A percentile compares a stretch with the other conserved stretches of the same genome.
Evolutionary conservation across 2,329 filamentous ascomycete genomes (phyloP).

Genomic region (Xylariaceae sp.): DNA sequence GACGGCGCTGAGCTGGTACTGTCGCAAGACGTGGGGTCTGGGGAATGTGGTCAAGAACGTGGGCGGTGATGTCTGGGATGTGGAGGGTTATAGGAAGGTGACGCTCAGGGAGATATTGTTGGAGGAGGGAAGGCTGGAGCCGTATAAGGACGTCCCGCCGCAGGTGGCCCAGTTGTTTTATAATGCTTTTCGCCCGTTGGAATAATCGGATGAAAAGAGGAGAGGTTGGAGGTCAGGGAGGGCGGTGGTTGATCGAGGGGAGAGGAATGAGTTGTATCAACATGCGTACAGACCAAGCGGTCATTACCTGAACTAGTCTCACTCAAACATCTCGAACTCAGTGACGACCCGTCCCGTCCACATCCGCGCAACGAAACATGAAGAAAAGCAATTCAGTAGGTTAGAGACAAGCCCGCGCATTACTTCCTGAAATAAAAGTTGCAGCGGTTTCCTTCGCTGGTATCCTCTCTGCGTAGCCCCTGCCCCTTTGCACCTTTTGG

Average conservation of each 20-base stretch:
- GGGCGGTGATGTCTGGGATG: constrained; percentile 25
- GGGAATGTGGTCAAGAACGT: constrained; percentile 17
- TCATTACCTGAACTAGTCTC: no score
- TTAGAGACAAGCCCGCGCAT: no score
- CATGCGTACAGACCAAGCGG: no score
- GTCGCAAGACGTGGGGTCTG: constrained; percentile 26
- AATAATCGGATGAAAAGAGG: background rate
- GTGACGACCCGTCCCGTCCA: no score
- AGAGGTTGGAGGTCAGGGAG: background rate
- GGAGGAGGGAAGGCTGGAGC: constrained; percentile 16
- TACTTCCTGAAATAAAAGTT: no score
- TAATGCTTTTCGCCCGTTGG: constrained; percentile 13
- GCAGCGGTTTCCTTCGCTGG: no score
- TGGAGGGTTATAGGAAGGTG: constrained; percentile 22
- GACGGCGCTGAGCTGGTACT: constrained; percentile 23
- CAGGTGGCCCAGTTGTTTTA: constrained; percentile 14
- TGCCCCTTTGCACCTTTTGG: no score
- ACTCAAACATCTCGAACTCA: no score
- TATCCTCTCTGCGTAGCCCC: no score
- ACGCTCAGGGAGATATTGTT: constrained; percentile 20
- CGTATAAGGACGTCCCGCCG: constrained; percentile 22
- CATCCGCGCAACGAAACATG: no score
- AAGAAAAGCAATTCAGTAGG: no score
- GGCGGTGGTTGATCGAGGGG: background rate
- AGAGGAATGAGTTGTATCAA: no score